Evolutionary conservation across 75 land plant species (phyloP).

Genomic region (Gnetum montanum): DNA sequence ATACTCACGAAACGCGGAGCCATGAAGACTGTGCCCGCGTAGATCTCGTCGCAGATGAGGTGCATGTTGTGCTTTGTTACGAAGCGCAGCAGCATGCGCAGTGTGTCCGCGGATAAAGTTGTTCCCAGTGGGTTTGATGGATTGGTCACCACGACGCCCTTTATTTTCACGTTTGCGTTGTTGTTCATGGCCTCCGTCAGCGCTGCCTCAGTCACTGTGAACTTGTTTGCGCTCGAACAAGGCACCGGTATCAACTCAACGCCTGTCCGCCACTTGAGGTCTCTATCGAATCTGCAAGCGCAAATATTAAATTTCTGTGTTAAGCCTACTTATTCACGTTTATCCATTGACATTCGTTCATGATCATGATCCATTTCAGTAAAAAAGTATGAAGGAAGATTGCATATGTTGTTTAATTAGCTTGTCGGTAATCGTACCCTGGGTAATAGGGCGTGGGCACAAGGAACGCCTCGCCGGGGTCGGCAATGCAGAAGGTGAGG

Average conservation of each 20-base stretch:
- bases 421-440: conserved; percentile 24
- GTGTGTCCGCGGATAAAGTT: conserved; percentile 18
- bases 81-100: conserved; percentile 20
- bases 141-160: conserved; percentile 24
- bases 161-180: conserved; percentile 14
- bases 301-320: conserved; percentile 31
- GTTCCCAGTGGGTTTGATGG: conserved; percentile 55
- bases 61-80: conserved; percentile 32
- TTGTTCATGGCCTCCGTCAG: conserved; percentile 19
- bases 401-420: not conserved
- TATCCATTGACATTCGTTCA: no score
- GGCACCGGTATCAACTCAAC: conserved; percentile 37
- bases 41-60: conserved; percentile 48
- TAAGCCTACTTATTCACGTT: no score
- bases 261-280: conserved; percentile 42
- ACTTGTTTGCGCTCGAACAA: no score
- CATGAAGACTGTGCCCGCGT: conserved; percentile 31
- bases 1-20: conserved; percentile 27
- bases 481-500: conserved; percentile 41
- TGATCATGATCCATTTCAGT: no score
- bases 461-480: conserved; percentile 66
- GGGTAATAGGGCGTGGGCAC: conserved; percentile 77
- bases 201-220: conserved; percentile 21
- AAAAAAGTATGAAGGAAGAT: not conserved
- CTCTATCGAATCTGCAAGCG: no score